Evolutionary conservation across 345 rosid genomes (phyloP).

Genomic region (Syzygium grande): DNA sequence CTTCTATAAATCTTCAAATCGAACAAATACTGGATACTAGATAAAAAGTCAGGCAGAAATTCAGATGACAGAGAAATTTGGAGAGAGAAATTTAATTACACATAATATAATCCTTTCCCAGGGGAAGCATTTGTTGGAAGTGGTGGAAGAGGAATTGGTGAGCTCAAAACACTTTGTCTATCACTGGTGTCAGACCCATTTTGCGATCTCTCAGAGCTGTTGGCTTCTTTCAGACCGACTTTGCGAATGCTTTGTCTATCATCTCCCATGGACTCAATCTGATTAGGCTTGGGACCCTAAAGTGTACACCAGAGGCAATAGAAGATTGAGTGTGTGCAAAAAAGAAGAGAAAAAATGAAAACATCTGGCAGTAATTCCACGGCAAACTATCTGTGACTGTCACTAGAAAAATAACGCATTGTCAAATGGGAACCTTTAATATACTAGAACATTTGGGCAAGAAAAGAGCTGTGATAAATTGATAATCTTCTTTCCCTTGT

Average conservation of each 20-base stretch:
- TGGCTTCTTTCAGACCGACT: slow-evolving; percentile 8
- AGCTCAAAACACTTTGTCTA: slow-evolving; percentile 22
- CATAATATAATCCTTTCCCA: slow-evolving; percentile 54
- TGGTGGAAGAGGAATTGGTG: slow-evolving; percentile 57
- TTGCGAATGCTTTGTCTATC: slow-evolving; percentile 8
- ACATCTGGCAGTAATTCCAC: neutral
- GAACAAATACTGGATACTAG: neutral
- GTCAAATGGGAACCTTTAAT: neutral
- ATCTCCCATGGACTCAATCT: slow-evolving; percentile 25
- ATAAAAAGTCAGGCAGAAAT: neutral
- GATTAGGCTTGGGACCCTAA: slow-evolving; percentile 19
- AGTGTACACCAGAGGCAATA: neutral
- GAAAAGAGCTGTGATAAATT: neutral
- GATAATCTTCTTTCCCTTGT: neutral
- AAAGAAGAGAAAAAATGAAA: neutral
- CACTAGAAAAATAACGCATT: neutral
- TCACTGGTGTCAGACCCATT: slow-evolving; percentile 11
- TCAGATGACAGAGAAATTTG: neutral
- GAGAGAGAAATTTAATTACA: slow-evolving; percentile 22
- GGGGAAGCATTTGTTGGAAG: slow-evolving; percentile 26
- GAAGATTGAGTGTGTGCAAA: neutral
- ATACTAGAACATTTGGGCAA: neutral
- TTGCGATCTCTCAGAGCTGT: slow-evolving; percentile 20
- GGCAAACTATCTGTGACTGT: neutral
- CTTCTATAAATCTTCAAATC: neutral